These are phyloP conservation scores for Cercophora sp. DNA, from an alignment of 495 filamentous ascomycete genomes.

Conservation along the genomic window DNA sequence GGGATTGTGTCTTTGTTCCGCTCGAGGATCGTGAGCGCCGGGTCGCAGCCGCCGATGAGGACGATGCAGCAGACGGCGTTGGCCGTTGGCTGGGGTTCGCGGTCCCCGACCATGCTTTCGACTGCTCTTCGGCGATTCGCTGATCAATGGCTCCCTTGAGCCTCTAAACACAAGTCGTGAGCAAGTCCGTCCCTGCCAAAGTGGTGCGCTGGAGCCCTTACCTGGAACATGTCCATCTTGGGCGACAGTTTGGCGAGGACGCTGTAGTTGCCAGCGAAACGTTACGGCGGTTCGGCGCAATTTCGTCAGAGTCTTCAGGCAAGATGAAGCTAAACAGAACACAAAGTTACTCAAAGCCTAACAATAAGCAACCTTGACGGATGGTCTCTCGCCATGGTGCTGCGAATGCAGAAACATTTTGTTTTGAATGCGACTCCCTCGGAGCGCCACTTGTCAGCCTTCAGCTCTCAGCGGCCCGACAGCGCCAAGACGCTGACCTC, in stretches of 20 bases:
- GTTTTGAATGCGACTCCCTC: not conserved
- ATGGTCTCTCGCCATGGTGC: not conserved
- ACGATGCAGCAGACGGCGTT: slow-evolving; percentile 30
- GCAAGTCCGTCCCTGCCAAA: too few species aligned
- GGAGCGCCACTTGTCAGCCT: slow-evolving; percentile 6
- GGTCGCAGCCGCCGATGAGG: slow-evolving; percentile 30
- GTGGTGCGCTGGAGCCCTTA: too few species aligned
- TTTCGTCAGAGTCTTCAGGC: too few species aligned
- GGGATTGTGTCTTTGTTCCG: slow-evolving; percentile 26
- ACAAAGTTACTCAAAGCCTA: not conserved
- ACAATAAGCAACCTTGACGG: not conserved
- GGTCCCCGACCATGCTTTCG: not conserved
- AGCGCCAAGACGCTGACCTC: not conserved
- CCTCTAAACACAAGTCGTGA: too few species aligned
- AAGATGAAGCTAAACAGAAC: not conserved
- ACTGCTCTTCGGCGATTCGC: slow-evolving; percentile 10
- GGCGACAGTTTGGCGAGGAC: not conserved
- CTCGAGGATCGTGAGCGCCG: slow-evolving; percentile 52
- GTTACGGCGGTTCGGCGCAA: not conserved
- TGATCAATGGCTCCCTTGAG: slow-evolving; percentile 11
- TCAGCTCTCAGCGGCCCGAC: not conserved
- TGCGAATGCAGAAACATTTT: not conserved
- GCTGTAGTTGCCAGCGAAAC: not conserved
- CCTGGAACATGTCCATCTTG: slow-evolving; percentile 11
- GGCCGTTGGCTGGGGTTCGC: not conserved